Conservation (phyloP, 192 early-diverging fungal genomes). For the Phycomyces blakesleeanus region DNA sequence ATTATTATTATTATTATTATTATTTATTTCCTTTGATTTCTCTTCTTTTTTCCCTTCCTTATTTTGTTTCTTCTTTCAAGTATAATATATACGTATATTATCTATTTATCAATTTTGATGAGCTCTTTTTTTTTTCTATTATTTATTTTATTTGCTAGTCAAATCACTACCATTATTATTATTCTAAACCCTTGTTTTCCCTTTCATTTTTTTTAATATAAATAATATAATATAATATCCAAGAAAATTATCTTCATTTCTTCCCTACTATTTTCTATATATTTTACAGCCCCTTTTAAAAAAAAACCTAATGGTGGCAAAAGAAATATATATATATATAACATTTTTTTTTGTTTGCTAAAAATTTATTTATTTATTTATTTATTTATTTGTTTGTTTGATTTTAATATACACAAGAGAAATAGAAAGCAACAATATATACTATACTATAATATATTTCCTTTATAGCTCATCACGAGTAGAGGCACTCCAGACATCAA, state of each 20-base stretch:
- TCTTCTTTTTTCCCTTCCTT: too few species aligned
- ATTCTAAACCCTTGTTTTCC: background rate
- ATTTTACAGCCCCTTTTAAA: too few species aligned
- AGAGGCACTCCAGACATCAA: conserved; percentile 12
- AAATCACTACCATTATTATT: background rate
- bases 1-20: too few species aligned
- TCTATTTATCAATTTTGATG: too few species aligned
- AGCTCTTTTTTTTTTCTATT: background rate
- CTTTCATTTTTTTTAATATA: background rate
- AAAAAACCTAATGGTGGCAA: too few species aligned
- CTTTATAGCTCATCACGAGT: conserved; percentile 21
- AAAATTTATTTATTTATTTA: background rate
- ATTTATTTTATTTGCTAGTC: background rate
- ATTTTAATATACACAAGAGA: background rate
- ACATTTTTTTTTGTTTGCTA: background rate
- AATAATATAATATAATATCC: background rate
- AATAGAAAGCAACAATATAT: background rate
- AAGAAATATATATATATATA: too few species aligned
- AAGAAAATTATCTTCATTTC: background rate
- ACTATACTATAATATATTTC: background rate
- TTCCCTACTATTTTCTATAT: background rate
- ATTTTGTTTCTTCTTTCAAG: too few species aligned
- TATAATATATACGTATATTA: too few species aligned
- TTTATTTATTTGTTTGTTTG: conserved; percentile 1
- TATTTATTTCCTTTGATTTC: too few species aligned